A percentile compares a stretch with the other conserved stretches of the same genome.
Evolutionary conservation across 2,329 filamentous ascomycete genomes (phyloP).

Genomic region (Gliomastix tumulicola): DNA sequence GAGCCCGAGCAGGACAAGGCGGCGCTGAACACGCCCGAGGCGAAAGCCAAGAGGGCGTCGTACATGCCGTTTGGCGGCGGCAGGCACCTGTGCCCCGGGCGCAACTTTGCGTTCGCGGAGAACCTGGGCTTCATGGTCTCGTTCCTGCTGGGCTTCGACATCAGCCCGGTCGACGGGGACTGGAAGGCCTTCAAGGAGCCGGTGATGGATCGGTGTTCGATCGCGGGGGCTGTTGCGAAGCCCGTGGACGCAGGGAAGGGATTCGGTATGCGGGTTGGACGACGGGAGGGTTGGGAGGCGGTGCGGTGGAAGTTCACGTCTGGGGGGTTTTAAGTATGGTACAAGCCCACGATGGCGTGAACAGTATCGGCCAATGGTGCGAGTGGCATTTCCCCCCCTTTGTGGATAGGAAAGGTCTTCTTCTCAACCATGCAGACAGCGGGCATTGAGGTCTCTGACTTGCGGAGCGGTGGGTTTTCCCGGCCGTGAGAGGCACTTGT

Average conservation of each 20-base stretch:
- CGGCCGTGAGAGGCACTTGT: too few relatives aligned
- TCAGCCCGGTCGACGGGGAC: conserved; percentile 10
- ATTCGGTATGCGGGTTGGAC: conserved; percentile 5
- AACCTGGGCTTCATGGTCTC: conserved; percentile 19
- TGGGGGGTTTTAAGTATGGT: conserved; percentile 1
- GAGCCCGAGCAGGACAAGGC: conserved; percentile 3
- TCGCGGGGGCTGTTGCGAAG: conserved; percentile 6
- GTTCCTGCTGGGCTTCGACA: conserved; percentile 20
- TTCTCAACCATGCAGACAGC: too few relatives aligned
- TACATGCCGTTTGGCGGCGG: conserved; percentile 24
- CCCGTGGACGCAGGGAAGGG: conserved; percentile 4
- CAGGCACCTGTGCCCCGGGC: conserved; percentile 21
- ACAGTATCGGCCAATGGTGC: too few relatives aligned
- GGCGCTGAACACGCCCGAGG: conserved; percentile 2
- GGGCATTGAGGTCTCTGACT: too few relatives aligned
- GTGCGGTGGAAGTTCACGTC: conserved; percentile 7
- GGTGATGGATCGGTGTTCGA: conserved; percentile 2
- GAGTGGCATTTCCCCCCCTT: too few relatives aligned
- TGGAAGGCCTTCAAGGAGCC: conserved; percentile 4
- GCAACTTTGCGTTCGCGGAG: conserved; percentile 24
- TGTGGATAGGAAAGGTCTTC: too few relatives aligned
- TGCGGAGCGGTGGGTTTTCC: too few relatives aligned
- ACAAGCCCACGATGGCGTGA: too few relatives aligned
- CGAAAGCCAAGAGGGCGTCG: conserved; percentile 7
- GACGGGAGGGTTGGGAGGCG: conserved; percentile 7